Conservation (phyloP, 768 basidiomycete genomes). For the Lactarius sp. region DNA sequence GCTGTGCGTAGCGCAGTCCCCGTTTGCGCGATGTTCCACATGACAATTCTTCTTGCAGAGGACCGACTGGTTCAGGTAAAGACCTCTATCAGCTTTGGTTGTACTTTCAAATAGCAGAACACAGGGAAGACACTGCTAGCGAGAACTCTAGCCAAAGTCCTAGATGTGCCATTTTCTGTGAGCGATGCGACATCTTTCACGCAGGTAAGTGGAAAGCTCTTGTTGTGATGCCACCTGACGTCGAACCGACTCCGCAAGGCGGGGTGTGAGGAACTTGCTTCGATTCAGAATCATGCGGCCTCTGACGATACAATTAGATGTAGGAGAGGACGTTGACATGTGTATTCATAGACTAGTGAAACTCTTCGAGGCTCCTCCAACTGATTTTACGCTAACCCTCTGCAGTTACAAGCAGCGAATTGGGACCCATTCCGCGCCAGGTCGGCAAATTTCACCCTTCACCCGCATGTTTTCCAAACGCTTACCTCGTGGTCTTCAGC, state of each 20-base stretch:
- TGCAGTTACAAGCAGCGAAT: slow-evolving; percentile 80
- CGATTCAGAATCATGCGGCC: not conserved
- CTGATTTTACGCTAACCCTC: slow-evolving; percentile 1
- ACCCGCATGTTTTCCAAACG: slow-evolving; percentile 2
- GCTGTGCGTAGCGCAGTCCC: slow-evolving; percentile 50
- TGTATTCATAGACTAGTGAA: slow-evolving; percentile 77
- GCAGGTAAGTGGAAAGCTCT: slow-evolving; percentile 46
- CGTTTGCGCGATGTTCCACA: slow-evolving; percentile 15
- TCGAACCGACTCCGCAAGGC: slow-evolving; percentile 40
- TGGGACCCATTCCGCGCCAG: slow-evolving; percentile 85
- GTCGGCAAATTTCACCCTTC: slow-evolving; percentile 35
- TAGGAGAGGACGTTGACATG: slow-evolving; percentile 95
- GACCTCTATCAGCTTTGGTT: slow-evolving; percentile 9
- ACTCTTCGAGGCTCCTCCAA: slow-evolving; percentile 7
- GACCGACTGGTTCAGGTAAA: slow-evolving; percentile 81
- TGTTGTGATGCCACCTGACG: not conserved
- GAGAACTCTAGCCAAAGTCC: slow-evolving; percentile 82
- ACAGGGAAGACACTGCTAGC: slow-evolving; percentile 86
- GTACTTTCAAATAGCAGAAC: slow-evolving; percentile 10
- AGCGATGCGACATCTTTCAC: slow-evolving; percentile 95
- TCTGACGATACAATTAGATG: slow-evolving; percentile 46
- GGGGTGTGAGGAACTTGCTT: slow-evolving; percentile 50
- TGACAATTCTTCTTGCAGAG: slow-evolving; percentile 38
- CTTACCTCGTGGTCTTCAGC: slow-evolving; percentile 37
- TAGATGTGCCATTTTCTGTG: slow-evolving; percentile 92